Base-by-base conservation (phyloP, 106 monocot genomes). In the Alisma plantagoaquatica region DNA sequence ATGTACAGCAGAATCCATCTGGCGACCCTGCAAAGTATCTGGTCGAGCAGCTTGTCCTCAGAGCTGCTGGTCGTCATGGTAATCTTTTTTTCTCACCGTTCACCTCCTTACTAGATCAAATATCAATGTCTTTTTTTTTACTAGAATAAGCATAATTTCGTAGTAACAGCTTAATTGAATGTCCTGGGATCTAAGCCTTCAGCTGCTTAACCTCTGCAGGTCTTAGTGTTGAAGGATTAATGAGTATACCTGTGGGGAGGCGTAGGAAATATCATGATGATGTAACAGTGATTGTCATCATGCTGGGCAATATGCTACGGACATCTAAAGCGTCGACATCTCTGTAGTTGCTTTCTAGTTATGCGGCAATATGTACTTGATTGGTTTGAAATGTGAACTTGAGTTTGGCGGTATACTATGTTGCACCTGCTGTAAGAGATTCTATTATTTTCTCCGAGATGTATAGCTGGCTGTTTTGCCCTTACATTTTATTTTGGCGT, bases 211-310 rank as follows among this genome's bases (percentile, higher is more conserved):
- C 14, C 6, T 44, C 5, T 65, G 29, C 61, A 94, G 93, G 77
- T 67, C 69, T 83, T 19, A 87, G 56, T 23, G 64, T 53, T 16
- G 87, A 94, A 75, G 83, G 83, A 54, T 50, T 94, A 49, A 77
- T 80, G 83, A 77, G 60, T 3, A 67, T 94, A 53, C 87, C 93
- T 16, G 67, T 60, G 27, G 93, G 93, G 20, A 74, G 80, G 33
- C 73, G 86, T 53, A 72, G 93, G 67, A 84, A 83, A 59, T 94
- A 94, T 46, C 93, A 94, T 27, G 93, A 94, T 56, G 93, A 94
- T 59, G 80, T 94, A 9, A 87, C 87, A 0, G 80, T 94, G 43
- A 81, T 94, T 46, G 93, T 94, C 22, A 80, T 94, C 66, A 80
- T 80, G 7, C 77, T 94, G 22, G 93, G 87, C 2, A 80, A 87